Base-by-base conservation (phyloP, 2,329 filamentous ascomycete species). In the Verticillium tricorpus region DNA sequence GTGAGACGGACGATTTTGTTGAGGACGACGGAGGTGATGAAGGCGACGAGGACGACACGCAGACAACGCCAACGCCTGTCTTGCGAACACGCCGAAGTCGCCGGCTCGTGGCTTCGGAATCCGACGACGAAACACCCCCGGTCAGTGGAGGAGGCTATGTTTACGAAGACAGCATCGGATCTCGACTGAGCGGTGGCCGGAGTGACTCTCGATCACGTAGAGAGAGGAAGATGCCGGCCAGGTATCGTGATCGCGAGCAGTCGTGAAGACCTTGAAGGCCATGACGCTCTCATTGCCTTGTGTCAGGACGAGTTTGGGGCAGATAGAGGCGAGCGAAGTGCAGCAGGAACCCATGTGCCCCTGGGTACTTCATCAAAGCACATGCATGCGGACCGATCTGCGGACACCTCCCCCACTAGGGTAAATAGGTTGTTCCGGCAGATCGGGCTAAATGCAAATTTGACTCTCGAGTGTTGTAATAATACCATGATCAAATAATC, bases 191-290 rank as follows among this genome's bases (percentile, higher is more conserved):
- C 12, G 45, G 45, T 14, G 45, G 45, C n/a, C 25, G 57, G 14
- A 57, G 31, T 15, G 45, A 58, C 22, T 50, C 37, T 58, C 57
- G 57, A 15, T 32, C 19, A 15, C 37, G 37, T 8, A 58, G 57
- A 17, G 56, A 58, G 34, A 39, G 56, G 12, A 35, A 37, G 34
- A 32, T 40, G 57, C 57, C 57, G 11, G 31, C 25, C 5, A 28
- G 57, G 15, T 58, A 58, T 40, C 57, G 57, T 28, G 57, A 58
- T 45, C 45, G 37, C 12, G 57, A 58, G 22, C 15, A 34, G 39
- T 19, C 57, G 3, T 58, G 35, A 40, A 32, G 9, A 5, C 11
- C 4, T 22, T 34, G 12, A n/a, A 14, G 28, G 15, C 52, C 2
- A 31, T 56, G 17, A 2, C 14, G 25, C 25, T 8, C 12, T 22